These are phyloP conservation scores for Mycena haematopus DNA, from an alignment of 768 basidiomycete species.

Conservation along the genomic window DNA sequence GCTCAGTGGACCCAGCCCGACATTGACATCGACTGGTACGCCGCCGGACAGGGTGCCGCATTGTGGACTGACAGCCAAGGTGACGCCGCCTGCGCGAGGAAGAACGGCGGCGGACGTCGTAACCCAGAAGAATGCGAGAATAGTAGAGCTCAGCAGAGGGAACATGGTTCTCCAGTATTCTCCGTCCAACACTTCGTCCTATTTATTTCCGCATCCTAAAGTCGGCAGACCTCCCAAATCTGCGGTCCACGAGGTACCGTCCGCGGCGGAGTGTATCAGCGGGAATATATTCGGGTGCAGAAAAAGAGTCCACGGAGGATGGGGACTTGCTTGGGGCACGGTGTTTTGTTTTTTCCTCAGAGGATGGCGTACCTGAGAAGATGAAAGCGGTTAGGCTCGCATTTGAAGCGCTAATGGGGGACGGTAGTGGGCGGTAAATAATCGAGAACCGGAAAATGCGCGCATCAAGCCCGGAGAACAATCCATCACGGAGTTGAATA, in stretches of 20 bases:
- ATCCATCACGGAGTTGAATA: background rate
- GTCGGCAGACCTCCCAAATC: background rate
- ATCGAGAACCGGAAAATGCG: constrained; percentile 11
- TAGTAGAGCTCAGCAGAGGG: constrained; percentile 26
- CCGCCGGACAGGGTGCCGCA: constrained; percentile 50
- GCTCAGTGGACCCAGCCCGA: constrained; percentile 44
- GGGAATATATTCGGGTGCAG: constrained; percentile 2
- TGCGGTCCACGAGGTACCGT: background rate
- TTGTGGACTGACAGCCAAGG: constrained; percentile 52
- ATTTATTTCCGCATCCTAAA: constrained; percentile 31
- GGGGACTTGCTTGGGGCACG: background rate
- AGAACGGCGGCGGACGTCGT: constrained; percentile 32
- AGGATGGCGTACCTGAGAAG: background rate
- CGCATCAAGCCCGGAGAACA: constrained; percentile 10
- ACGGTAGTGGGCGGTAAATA: background rate
- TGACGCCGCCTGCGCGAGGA: constrained; percentile 31
- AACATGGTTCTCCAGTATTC: constrained; percentile 18
- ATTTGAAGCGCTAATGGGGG: no score
- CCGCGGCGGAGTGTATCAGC: background rate
- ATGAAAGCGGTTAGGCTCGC: background rate
- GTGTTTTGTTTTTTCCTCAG: background rate
- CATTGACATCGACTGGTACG: constrained; percentile 50
- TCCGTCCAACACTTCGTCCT: constrained; percentile 12
- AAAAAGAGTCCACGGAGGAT: background rate
- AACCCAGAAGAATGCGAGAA: constrained; percentile 31